These are phyloP conservation scores for Candolleomyces efflorescens DNA, from an alignment of 768 basidiomycete genomes.

Conservation along the genomic window DNA sequence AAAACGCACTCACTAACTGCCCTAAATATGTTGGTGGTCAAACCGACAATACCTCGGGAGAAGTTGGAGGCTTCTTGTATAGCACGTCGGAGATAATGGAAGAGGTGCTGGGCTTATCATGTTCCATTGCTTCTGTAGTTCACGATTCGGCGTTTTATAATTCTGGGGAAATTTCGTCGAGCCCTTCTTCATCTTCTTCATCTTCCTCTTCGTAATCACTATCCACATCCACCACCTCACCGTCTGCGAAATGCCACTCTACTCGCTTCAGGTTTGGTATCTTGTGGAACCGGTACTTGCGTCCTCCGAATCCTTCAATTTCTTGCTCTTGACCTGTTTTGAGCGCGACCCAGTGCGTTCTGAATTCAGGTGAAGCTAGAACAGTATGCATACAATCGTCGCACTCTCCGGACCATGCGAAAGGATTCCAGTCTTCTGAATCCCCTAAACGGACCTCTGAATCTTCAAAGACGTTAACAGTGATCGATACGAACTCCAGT, in stretches of 20 bases:
- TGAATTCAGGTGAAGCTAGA: not conserved
- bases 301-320: not conserved
- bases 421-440: not conserved
- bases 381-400: not conserved
- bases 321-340: not conserved
- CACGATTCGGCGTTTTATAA: no score
- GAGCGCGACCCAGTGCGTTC: not conserved
- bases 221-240: constrained; percentile 10
- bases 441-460: not conserved
- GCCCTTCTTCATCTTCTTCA: not conserved
- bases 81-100: no score
- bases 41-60: no score
- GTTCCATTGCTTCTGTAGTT: no score
- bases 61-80: no score
- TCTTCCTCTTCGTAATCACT: not conserved
- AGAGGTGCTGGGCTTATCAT: no score
- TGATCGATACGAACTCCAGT: constrained; percentile 1
- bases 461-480: not conserved
- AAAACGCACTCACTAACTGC: no score
- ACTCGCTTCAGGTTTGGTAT: constrained; percentile 21
- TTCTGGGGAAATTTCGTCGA: no score
- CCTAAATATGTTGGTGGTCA: no score
- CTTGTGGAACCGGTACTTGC: not conserved
- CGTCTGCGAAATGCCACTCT: constrained; percentile 26
- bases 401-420: constrained; percentile 8